A percentile compares a stretch with the other conserved stretches of the same genome.
phyloP scores from a whole-genome alignment of 371 early-diverging fungal species.

The Conidiobolus incongruus region DNA sequence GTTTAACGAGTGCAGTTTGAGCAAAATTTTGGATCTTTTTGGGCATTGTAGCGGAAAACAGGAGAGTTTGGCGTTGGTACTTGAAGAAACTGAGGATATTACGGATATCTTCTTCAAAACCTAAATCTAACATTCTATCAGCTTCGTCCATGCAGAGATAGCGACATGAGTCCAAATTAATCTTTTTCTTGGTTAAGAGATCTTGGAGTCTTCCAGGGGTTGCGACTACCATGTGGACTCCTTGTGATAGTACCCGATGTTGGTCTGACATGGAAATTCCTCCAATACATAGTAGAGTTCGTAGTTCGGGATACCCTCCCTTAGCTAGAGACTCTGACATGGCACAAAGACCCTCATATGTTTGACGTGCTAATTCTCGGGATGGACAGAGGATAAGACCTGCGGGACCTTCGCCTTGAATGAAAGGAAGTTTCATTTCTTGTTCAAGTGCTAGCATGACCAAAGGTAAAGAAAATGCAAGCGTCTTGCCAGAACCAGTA shows the following conservation, averaged over 20 bases:
- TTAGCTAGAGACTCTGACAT: slow-evolving; percentile 35
- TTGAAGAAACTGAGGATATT: slow-evolving; percentile 83
- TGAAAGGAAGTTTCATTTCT: slow-evolving; percentile 49
- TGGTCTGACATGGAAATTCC: slow-evolving; percentile 89
- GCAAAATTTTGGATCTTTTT: slow-evolving; percentile 93
- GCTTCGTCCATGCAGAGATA: slow-evolving; percentile 93
- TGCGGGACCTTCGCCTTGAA: slow-evolving; percentile 77
- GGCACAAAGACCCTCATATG: slow-evolving; percentile 40
- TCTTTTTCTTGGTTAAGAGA: slow-evolving; percentile 50
- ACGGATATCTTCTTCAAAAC: slow-evolving; percentile 87
- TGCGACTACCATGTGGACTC: slow-evolving; percentile 66
- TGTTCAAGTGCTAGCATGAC: slow-evolving; percentile 62
- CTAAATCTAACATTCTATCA: slow-evolving; percentile 98
- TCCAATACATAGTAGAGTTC: slow-evolving; percentile 71
- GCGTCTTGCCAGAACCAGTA: slow-evolving; percentile 99
- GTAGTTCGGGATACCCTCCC: slow-evolving; percentile 45
- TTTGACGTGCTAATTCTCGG: slow-evolving; percentile 71
- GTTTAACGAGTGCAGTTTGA: slow-evolving; percentile 60
- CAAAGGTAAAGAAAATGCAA: slow-evolving; percentile 85
- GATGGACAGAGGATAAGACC: slow-evolving; percentile 78
- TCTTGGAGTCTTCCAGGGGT: slow-evolving; percentile 91
- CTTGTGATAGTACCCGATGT: slow-evolving; percentile 27
- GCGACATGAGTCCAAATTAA: slow-evolving; percentile 55
- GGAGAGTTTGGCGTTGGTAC: slow-evolving; percentile 73
- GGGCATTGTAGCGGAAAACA: slow-evolving; percentile 96